phyloP scores from a whole-genome alignment of 257 asterid species.

The Solanum chiquidenum region DNA sequence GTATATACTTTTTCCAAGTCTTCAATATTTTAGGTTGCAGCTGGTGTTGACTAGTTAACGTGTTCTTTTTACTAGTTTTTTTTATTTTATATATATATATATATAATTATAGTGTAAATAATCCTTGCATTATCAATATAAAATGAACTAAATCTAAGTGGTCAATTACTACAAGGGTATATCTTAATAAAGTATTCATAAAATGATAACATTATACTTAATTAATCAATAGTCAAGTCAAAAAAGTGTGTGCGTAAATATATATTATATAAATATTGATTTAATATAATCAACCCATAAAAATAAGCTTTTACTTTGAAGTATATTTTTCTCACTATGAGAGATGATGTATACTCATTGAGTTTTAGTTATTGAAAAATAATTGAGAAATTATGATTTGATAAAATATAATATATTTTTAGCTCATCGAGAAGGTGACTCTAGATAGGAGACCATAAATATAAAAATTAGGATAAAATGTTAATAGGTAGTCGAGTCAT shows the following conservation, averaged over 20 bases:
- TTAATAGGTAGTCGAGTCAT: too few species aligned
- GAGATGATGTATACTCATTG: not conserved
- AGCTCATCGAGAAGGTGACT: rapidly evolving
- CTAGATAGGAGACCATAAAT: too few species aligned
- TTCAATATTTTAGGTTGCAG: not conserved
- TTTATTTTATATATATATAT: too few species aligned
- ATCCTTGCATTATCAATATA: not conserved
- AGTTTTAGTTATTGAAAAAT: not conserved
- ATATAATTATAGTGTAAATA: not conserved
- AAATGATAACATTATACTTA: not conserved
- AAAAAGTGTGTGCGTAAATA: not conserved
- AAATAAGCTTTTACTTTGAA: not conserved
- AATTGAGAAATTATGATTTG: too few species aligned
- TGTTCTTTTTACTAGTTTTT: not conserved
- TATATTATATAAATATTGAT: not conserved
- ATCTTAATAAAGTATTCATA: not conserved
- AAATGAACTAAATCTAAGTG: not conserved
- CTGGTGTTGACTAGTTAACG: not conserved
- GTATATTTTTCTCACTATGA: not conserved
- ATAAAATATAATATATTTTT: too few species aligned
- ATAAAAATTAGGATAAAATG: too few species aligned
- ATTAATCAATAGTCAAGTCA: not conserved
- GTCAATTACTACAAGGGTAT: not conserved
- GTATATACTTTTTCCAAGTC: not conserved
- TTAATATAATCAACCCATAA: too few species aligned